These are phyloP conservation scores for Calonectria fujianensis DNA, from an alignment of 2,329 filamentous ascomycete genomes.

Conservation along the genomic window DNA sequence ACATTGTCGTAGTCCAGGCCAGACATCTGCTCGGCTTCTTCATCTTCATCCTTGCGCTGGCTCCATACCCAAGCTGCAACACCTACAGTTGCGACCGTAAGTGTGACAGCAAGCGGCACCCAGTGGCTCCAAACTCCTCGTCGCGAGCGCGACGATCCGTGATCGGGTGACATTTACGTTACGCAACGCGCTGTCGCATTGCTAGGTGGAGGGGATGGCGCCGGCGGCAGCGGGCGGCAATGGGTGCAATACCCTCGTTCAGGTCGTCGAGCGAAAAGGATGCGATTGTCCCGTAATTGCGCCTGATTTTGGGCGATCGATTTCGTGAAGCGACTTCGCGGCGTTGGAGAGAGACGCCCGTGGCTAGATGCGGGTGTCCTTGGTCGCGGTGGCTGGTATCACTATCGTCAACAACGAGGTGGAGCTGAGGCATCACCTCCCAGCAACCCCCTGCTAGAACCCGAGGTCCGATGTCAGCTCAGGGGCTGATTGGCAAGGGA, in stretches of 20 bases:
- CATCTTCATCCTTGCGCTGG: conserved; percentile 85
- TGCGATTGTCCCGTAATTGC: conserved; percentile 35
- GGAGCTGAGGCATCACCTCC: conserved; percentile 56
- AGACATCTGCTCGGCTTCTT: conserved; percentile 73
- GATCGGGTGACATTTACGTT: conserved; percentile 77
- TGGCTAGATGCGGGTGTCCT: conserved; percentile 50
- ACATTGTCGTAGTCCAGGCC: conserved; percentile 68
- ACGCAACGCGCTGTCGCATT: conserved; percentile 61
- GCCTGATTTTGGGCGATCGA: conserved; percentile 26
- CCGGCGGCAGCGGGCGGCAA: conserved; percentile 48
- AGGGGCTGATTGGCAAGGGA: conserved; percentile 49
- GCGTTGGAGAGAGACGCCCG: conserved; percentile 43
- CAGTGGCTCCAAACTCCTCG: conserved; percentile 85
- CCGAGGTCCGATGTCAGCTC: conserved; percentile 54
- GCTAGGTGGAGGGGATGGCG: conserved; percentile 51
- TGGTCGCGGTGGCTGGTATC: conserved; percentile 57
- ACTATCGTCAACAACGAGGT: conserved; percentile 54
- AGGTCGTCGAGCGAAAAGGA: conserved; percentile 27
- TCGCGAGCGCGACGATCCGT: conserved; percentile 75
- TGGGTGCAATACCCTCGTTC: conserved; percentile 40
- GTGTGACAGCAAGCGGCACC: conserved; percentile 90
- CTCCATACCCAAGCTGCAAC: conserved; percentile 96
- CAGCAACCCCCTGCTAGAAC: conserved; percentile 54
- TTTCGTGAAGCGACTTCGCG: conserved; percentile 36
- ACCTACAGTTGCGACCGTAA: conserved; percentile 90